A percentile compares a stretch with the other conserved stretches of the same genome.
Conservation (phyloP, 345 rosid species). For the Moricandia arvensis region DNA sequence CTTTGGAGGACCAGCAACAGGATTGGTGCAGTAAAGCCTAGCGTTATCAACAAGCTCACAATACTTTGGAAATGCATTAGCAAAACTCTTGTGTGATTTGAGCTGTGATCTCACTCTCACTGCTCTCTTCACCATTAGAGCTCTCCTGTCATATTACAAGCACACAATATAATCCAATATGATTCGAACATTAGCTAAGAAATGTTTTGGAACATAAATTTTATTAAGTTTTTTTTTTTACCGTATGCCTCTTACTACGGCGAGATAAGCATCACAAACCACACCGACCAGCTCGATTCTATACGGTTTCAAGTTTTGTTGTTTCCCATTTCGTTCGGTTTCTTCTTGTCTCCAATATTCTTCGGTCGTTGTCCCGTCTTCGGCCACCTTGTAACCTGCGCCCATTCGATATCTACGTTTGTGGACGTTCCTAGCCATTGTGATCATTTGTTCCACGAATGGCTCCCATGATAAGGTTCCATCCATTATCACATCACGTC, state of each 20-base stretch:
- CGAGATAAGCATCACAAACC: conserved; percentile 86
- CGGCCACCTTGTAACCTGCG: conserved; percentile 61
- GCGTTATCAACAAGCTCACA: conserved; percentile 76
- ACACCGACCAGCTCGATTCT: conserved; percentile 85
- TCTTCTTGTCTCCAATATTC: conserved; percentile 76
- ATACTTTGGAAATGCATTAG: conserved; percentile 70
- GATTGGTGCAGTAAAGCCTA: conserved; percentile 78
- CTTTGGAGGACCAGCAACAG: conserved; percentile 68
- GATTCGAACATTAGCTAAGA: neutral
- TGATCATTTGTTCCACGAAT: conserved; percentile 75
- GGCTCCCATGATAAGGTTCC: conserved; percentile 94
- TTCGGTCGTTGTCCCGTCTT: conserved; percentile 62
- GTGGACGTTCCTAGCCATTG: conserved; percentile 90
- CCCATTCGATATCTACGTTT: conserved; percentile 76
- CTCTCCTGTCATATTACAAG: conserved; percentile 46
- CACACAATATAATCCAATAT: neutral
- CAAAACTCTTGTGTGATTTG: conserved; percentile 82
- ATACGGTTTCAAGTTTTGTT: conserved; percentile 57
- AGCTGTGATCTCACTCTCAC: conserved; percentile 85
- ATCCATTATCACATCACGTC: conserved; percentile 93
- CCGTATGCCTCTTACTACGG: conserved; percentile 89
- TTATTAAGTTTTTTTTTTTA: conserved; percentile 16
- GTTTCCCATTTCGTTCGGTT: conserved; percentile 23
- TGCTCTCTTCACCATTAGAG: conserved; percentile 71
- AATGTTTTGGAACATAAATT: neutral